A percentile compares a stretch with the other conserved stretches of the same genome.
Conservation (phyloP, 805 yeast species). For the Yarrowia sp. region DNA sequence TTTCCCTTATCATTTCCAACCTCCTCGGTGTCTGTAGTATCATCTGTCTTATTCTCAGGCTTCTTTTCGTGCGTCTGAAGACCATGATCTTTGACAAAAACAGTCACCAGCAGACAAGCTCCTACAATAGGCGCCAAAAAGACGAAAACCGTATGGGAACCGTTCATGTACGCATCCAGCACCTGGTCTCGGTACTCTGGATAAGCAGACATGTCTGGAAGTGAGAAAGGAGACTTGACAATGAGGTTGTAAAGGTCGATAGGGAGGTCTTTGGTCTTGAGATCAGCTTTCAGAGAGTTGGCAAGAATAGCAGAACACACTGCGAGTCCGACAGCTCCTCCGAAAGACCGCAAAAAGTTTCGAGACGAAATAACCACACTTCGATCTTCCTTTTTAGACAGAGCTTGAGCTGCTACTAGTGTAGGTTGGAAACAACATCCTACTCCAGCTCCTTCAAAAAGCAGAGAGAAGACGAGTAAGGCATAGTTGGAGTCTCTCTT, state of each 20-base stretch:
- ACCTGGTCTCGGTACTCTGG: slow-evolving; percentile 27
- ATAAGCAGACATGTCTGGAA: slow-evolving; percentile 28
- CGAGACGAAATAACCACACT: slow-evolving; percentile 59
- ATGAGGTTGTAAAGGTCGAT: slow-evolving; percentile 7
- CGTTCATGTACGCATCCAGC: slow-evolving; percentile 30
- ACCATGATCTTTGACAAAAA: slow-evolving; percentile 30
- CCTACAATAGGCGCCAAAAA: slow-evolving; percentile 28
- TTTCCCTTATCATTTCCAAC: not conserved
- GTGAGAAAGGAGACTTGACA: slow-evolving; percentile 28
- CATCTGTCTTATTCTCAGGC: not conserved
- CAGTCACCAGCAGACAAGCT: slow-evolving; percentile 28
- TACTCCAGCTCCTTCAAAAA: slow-evolving; percentile 46
- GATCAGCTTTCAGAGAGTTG: slow-evolving; percentile 29
- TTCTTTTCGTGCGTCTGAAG: slow-evolving; percentile 22
- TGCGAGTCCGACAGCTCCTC: slow-evolving; percentile 62
- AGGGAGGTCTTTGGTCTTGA: slow-evolving; percentile 27
- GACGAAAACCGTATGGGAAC: slow-evolving; percentile 29
- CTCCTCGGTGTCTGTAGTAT: not conserved
- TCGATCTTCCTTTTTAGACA: slow-evolving; percentile 50
- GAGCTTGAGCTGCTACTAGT: slow-evolving; percentile 56
- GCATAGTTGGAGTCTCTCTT: slow-evolving; percentile 39
- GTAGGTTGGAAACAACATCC: slow-evolving; percentile 57
- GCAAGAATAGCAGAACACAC: slow-evolving; percentile 36
- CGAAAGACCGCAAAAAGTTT: slow-evolving; percentile 56
- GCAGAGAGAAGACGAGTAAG: slow-evolving; percentile 42